phyloP scores from a whole-genome alignment of 75 land plant species.

The Larix kaempferi region DNA sequence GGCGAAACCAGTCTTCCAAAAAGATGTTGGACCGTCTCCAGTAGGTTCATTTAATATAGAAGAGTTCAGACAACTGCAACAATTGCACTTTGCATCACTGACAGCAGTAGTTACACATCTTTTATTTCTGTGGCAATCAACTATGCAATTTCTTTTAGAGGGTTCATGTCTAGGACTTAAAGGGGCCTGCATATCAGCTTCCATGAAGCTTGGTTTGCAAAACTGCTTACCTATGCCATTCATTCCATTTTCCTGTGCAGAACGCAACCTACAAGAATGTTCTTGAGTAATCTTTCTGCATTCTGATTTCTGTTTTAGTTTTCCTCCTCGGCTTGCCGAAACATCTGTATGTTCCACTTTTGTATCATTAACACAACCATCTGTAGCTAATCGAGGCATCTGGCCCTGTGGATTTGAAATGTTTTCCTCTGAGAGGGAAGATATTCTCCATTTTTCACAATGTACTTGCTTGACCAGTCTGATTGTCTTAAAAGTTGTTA shows the following conservation, averaged over 20 bases:
- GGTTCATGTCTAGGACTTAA: background rate
- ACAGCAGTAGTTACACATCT: background rate
- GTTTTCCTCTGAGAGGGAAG: background rate
- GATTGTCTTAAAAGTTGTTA: constrained; percentile 49
- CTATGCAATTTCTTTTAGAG: background rate
- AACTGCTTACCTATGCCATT: background rate
- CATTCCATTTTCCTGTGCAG: constrained; percentile 5
- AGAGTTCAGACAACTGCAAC: background rate
- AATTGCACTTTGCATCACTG: background rate
- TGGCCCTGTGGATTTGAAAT: background rate
- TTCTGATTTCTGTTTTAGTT: background rate
- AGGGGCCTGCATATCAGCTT: constrained; percentile 2
- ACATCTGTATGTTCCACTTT: background rate
- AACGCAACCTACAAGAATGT: background rate
- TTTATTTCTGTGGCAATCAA: background rate
- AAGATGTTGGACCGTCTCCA: background rate
- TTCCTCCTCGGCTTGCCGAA: background rate
- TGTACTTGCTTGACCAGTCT: constrained; percentile 31
- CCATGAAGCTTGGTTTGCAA: background rate
- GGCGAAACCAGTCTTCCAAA: background rate
- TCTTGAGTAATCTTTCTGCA: background rate
- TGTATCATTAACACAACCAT: background rate
- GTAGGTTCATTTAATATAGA: background rate
- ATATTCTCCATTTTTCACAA: background rate
- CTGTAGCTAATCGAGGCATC: constrained; percentile 2